Percentiles rank a stretch among this genome's conserved stretches.
These are phyloP conservation scores for Colletotrichum orbiculare DNA, from an alignment of 2,329 filamentous ascomycete species.

Conservation along the genomic window DNA sequence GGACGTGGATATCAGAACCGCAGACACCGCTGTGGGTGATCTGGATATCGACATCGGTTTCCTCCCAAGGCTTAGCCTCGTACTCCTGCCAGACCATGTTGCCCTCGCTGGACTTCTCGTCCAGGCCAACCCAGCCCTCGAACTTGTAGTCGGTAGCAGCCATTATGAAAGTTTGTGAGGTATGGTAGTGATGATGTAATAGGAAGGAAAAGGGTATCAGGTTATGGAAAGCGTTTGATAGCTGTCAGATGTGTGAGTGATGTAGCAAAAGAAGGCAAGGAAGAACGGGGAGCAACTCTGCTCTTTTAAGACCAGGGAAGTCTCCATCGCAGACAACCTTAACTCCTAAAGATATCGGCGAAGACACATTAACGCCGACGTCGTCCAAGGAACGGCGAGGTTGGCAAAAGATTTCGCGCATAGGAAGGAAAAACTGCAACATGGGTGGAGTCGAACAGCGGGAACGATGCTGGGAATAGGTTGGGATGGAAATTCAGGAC, in stretches of 20 bases:
- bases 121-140: constrained; percentile 61
- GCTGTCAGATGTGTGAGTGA: background rate
- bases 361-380: constrained; percentile 31
- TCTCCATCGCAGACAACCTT: constrained; percentile 19
- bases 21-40: constrained; percentile 75
- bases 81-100: constrained; percentile 68
- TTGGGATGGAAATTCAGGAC: background rate
- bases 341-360: constrained; percentile 34
- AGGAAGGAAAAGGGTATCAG: background rate
- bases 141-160: constrained; percentile 56
- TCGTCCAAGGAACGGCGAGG: constrained; percentile 24
- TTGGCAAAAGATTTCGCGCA: constrained; percentile 19
- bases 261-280: accelerated
- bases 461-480: constrained; percentile 24
- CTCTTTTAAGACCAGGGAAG: constrained; percentile 21
- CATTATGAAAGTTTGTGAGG: constrained; percentile 40
- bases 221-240: background rate
- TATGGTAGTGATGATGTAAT: background rate
- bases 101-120: constrained; percentile 54
- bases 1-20: constrained; percentile 69
- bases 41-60: constrained; percentile 73
- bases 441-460: constrained; percentile 30
- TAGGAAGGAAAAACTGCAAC: constrained; percentile 19
- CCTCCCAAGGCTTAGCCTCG: constrained; percentile 72
- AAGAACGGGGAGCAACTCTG: constrained; percentile 11